Conservation (phyloP, 1,139 yeast species). For the Suhomyces atakaporum region DNA sequence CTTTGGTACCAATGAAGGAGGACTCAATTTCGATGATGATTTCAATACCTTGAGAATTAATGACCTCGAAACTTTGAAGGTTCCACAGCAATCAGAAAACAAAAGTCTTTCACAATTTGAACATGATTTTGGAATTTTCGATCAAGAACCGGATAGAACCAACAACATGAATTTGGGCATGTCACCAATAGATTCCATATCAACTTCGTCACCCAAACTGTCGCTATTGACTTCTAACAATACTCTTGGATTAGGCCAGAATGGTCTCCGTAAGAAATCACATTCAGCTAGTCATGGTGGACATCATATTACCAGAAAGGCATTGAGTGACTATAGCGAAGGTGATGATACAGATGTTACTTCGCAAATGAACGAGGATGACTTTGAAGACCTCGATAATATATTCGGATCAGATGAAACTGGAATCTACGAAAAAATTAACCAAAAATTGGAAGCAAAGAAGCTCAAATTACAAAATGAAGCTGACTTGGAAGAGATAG, state of each 20-base stretch:
- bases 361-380: constrained; percentile 43
- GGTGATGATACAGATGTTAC: constrained; percentile 45
- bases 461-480: constrained; percentile 32
- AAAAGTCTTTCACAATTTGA: constrained; percentile 10
- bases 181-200: constrained; percentile 23
- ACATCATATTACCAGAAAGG: constrained; percentile 16
- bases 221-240: constrained; percentile 15
- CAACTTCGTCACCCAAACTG: constrained; percentile 30
- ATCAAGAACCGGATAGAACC: constrained; percentile 6
- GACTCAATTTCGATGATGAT: constrained; percentile 23
- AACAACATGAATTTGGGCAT: constrained; percentile 9
- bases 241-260: constrained; percentile 8
- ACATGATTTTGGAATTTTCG: constrained; percentile 8
- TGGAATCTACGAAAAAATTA: constrained; percentile 31
- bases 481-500: constrained; percentile 40
- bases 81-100: constrained; percentile 2
- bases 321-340: constrained; percentile 41
- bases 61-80: constrained; percentile 20
- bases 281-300: constrained; percentile 3
- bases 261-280: constrained; percentile 1
- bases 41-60: constrained; percentile 29
- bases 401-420: constrained; percentile 43
- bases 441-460: constrained; percentile 22
- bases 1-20: constrained; percentile 29
- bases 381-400: constrained; percentile 44